Conservation (phyloP, 352 stramenopile species). For the Globisporangium nodosum region DNA sequence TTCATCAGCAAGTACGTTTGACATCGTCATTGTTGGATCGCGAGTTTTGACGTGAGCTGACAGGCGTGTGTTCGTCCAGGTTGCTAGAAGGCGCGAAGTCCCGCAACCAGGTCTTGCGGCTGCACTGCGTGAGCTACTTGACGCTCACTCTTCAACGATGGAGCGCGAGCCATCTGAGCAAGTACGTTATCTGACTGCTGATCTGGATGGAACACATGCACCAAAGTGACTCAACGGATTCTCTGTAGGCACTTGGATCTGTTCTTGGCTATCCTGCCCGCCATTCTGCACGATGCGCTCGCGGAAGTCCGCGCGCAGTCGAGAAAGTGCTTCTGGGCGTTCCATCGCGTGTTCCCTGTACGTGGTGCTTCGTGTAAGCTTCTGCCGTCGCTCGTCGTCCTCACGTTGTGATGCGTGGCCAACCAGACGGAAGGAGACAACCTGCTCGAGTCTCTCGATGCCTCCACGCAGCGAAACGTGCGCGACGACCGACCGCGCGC, state of each 20-base stretch:
- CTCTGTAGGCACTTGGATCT: constrained; percentile 45
- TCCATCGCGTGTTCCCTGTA: constrained; percentile 63
- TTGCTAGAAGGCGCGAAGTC: constrained; percentile 72
- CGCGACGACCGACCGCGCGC: constrained; percentile 35
- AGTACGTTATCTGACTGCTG: constrained; percentile 29
- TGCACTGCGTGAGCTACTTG: constrained; percentile 70
- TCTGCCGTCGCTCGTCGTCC: not conserved
- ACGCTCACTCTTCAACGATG: constrained; percentile 67
- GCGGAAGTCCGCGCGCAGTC: constrained; percentile 69
- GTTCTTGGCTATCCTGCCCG: constrained; percentile 52
- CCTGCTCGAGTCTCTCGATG: constrained; percentile 54
- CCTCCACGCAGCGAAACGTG: constrained; percentile 59
- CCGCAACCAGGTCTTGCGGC: constrained; percentile 67
- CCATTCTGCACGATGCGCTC: constrained; percentile 59
- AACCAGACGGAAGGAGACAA: constrained; percentile 40
- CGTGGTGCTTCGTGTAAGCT: not conserved
- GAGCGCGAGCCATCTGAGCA: constrained; percentile 60
- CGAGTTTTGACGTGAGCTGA: not conserved
- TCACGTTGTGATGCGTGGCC: not conserved
- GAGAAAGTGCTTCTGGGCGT: constrained; percentile 77
- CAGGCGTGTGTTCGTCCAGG: constrained; percentile 19
- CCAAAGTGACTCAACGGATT: not conserved
- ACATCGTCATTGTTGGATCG: not conserved
- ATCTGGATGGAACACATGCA: not conserved
- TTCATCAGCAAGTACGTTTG: constrained; percentile 65